phyloP scores from a whole-genome alignment of 331 rosid genomes.

The Spiraea crenata region DNA sequence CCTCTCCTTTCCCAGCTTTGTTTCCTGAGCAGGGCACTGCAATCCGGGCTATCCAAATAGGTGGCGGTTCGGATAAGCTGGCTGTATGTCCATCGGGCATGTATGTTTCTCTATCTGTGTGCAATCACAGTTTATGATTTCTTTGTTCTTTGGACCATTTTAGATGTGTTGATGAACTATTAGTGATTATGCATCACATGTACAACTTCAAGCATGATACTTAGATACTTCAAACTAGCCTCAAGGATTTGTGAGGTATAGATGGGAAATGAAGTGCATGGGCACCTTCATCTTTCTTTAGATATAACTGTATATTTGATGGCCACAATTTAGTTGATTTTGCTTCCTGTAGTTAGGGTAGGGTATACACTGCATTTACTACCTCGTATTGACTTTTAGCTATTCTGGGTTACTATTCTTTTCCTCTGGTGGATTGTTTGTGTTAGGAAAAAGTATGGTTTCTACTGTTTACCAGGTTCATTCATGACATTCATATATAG shows the following conservation, averaged over 20 bases:
- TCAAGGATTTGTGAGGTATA: constrained; percentile 1
- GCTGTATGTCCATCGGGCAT: constrained; percentile 80
- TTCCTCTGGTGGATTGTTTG: background rate
- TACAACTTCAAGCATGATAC: background rate
- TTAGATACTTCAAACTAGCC: background rate
- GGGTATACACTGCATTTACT: no score
- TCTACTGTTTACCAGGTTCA: background rate
- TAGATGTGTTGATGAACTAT: background rate
- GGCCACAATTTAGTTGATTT: background rate
- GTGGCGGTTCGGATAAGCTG: constrained; percentile 40
- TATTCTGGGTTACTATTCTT: background rate
- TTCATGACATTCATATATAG: background rate
- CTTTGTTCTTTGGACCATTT: background rate
- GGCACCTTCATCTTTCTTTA: background rate
- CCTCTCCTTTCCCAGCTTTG: constrained; percentile 49
- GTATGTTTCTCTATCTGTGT: constrained; percentile 45
- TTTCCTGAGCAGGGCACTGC: constrained; percentile 71
- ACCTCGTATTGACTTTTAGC: background rate
- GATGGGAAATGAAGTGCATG: background rate
- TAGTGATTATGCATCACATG: background rate
- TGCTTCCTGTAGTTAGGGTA: background rate
- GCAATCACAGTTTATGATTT: background rate
- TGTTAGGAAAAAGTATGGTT: background rate
- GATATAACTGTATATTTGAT: background rate
- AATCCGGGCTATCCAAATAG: constrained; percentile 77